Conservation (phyloP, 2,329 filamentous ascomycete genomes). For the Ceratocystis albifundus region DNA sequence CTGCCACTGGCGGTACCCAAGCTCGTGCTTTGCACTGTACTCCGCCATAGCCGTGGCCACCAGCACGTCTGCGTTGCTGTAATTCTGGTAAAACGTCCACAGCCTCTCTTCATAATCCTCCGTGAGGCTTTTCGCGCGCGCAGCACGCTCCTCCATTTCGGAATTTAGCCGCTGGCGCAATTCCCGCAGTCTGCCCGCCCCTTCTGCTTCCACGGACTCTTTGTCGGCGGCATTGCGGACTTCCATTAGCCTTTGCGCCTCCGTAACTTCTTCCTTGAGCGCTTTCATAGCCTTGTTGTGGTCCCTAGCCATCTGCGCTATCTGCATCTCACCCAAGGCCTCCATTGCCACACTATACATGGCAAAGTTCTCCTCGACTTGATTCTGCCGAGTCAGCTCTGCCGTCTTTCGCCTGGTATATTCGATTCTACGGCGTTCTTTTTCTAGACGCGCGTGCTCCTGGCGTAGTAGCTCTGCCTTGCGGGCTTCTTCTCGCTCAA, state of each 20-base stretch:
- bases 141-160: slow-evolving; percentile 35
- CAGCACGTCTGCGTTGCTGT: slow-evolving; percentile 29
- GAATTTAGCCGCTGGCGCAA: slow-evolving; percentile 31
- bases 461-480: slow-evolving; percentile 33
- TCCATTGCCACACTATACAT: slow-evolving; percentile 32
- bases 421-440: slow-evolving; percentile 33
- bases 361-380: slow-evolving; percentile 31
- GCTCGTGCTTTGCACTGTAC: slow-evolving; percentile 14
- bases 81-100: slow-evolving; percentile 15
- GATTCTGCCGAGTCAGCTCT: slow-evolving; percentile 32
- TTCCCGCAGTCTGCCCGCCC: slow-evolving; percentile 28
- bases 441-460: slow-evolving; percentile 34
- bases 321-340: slow-evolving; percentile 36
- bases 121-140: slow-evolving; percentile 36
- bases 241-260: slow-evolving; percentile 28
- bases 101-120: slow-evolving; percentile 35
- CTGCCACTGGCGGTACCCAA: slow-evolving; percentile 33
- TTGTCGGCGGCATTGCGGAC: slow-evolving; percentile 31
- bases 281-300: slow-evolving; percentile 32
- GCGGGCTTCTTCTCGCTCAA: slow-evolving; percentile 37
- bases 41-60: slow-evolving; percentile 26
- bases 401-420: slow-evolving; percentile 29
- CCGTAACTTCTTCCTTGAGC: slow-evolving; percentile 26
- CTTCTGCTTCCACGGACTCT: slow-evolving; percentile 27
- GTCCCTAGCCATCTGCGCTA: slow-evolving; percentile 30